Evolutionary conservation across 2,329 filamentous ascomycete species (phyloP).

Genomic region (Colletotrichum agaves): DNA sequence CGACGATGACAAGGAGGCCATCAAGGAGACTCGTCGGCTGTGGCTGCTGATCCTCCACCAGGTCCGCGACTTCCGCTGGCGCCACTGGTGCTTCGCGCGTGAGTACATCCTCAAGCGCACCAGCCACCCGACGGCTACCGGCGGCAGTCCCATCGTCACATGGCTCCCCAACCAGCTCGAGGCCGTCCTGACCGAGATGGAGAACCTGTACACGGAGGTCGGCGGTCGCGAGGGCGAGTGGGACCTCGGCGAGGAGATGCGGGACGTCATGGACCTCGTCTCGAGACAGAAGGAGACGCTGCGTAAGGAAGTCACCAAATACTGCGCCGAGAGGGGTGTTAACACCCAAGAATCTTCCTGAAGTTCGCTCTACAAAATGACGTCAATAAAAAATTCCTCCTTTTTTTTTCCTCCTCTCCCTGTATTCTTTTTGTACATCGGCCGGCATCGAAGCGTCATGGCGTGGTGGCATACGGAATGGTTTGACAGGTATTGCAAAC

Average conservation of each 20-base stretch:
- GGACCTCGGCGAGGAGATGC: slow-evolving; percentile 58
- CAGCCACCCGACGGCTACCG: slow-evolving; percentile 80
- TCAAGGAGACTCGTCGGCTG: slow-evolving; percentile 66
- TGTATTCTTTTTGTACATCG: background rate
- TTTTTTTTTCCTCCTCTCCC: background rate
- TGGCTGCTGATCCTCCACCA: slow-evolving; percentile 77
- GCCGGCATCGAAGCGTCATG: slow-evolving; percentile 1
- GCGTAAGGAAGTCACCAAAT: slow-evolving; percentile 79
- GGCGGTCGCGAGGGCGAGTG: slow-evolving; percentile 51
- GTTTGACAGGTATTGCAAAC: slow-evolving; percentile 3
- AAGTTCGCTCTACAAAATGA: background rate
- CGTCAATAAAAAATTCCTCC: background rate
- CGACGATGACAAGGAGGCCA: slow-evolving; percentile 49
- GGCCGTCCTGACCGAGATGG: slow-evolving; percentile 79
- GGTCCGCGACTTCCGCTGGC: slow-evolving; percentile 83
- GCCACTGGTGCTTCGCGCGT: slow-evolving; percentile 86
- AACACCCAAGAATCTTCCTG: background rate
- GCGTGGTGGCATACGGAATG: background rate
- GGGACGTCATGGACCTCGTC: slow-evolving; percentile 75
- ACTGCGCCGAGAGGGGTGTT: slow-evolving; percentile 72
- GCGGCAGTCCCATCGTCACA: slow-evolving; percentile 83
- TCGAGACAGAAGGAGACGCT: slow-evolving; percentile 72
- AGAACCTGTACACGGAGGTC: slow-evolving; percentile 62
- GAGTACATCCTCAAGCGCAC: slow-evolving; percentile 87
- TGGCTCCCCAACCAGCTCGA: slow-evolving; percentile 86